These are phyloP conservation scores for Colletotrichum chrysophilum DNA, from an alignment of 2,329 filamentous ascomycete genomes.

Conservation along the genomic window DNA sequence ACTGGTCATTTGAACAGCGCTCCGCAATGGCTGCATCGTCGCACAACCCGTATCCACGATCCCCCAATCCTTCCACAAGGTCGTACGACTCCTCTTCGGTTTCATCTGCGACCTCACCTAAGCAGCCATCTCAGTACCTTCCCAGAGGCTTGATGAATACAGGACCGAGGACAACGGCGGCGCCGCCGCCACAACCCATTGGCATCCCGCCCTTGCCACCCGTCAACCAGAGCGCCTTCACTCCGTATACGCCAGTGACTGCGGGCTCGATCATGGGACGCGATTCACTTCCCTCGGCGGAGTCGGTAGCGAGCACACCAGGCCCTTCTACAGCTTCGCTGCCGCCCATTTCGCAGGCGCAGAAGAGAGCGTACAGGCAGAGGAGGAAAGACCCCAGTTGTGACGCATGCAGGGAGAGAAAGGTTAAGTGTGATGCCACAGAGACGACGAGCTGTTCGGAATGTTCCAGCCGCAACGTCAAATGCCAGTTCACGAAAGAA, in stretches of 20 bases:
- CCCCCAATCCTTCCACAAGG: slow-evolving; percentile 64
- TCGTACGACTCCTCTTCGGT: slow-evolving; percentile 70
- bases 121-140: slow-evolving; percentile 57
- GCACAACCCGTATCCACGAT: slow-evolving; percentile 65
- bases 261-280: slow-evolving; percentile 57
- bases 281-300: slow-evolving; percentile 64
- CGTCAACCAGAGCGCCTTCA: slow-evolving; percentile 51
- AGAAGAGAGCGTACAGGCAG: slow-evolving; percentile 94
- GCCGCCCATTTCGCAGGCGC: slow-evolving; percentile 59
- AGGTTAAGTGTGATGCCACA: slow-evolving; percentile 92
- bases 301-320: slow-evolving; percentile 62
- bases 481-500: slow-evolving; percentile 99
- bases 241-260: slow-evolving; percentile 58
- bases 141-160: slow-evolving; percentile 55
- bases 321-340: slow-evolving; percentile 44
- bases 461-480: slow-evolving; percentile 94
- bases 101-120: slow-evolving; percentile 66
- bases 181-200: slow-evolving; percentile 56
- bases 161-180: slow-evolving; percentile 53
- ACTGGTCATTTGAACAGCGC: slow-evolving; percentile 31
- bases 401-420: slow-evolving; percentile 90
- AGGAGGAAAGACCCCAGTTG: slow-evolving; percentile 96
- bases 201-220: slow-evolving; percentile 57
- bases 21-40: slow-evolving; percentile 31
- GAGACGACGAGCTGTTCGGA: slow-evolving; percentile 97